These are phyloP conservation scores for Cucurbita maxima DNA, from an alignment of 306 rosid genomes.

Conservation along the genomic window DNA sequence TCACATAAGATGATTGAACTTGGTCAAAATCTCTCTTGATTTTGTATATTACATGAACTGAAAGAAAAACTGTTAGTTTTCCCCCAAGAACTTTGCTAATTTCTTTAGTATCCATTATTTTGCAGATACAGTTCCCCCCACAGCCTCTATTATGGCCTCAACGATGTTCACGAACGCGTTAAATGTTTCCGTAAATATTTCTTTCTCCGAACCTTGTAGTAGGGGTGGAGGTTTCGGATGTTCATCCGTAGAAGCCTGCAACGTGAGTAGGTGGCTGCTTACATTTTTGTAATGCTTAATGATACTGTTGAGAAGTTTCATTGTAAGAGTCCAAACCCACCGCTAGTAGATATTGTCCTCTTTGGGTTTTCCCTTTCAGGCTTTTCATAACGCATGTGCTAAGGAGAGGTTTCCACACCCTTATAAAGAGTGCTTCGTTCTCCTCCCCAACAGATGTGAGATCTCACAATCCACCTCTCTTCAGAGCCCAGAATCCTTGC, in stretches of 20 bases:
- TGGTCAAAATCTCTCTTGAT: background rate
- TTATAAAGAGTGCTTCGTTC: too few relatives aligned
- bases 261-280: slow-evolving; percentile 52
- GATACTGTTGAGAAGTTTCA: background rate
- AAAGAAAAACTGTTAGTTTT: background rate
- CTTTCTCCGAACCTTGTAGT: slow-evolving; percentile 64
- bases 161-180: slow-evolving; percentile 44
- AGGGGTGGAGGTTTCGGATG: slow-evolving; percentile 62
- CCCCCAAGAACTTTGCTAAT: background rate
- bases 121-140: slow-evolving; percentile 82
- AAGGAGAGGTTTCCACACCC: too few relatives aligned
- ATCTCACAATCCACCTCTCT: too few relatives aligned
- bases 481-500: too few relatives aligned
- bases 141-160: slow-evolving; percentile 50
- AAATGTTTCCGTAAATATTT: slow-evolving; percentile 59
- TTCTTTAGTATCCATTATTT: background rate
- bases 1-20: background rate
- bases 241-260: slow-evolving; percentile 62
- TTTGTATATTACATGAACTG: background rate
- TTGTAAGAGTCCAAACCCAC: too few relatives aligned
- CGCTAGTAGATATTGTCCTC: too few relatives aligned
- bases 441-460: too few relatives aligned
- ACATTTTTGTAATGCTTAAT: background rate
- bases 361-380: too few relatives aligned
- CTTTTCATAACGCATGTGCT: too few relatives aligned